Percentiles rank a stretch among this genome's conserved stretches.
Evolutionary conservation across 192 early-diverging fungal species (phyloP).

Genomic region (Rhizophagus clarus): DNA sequence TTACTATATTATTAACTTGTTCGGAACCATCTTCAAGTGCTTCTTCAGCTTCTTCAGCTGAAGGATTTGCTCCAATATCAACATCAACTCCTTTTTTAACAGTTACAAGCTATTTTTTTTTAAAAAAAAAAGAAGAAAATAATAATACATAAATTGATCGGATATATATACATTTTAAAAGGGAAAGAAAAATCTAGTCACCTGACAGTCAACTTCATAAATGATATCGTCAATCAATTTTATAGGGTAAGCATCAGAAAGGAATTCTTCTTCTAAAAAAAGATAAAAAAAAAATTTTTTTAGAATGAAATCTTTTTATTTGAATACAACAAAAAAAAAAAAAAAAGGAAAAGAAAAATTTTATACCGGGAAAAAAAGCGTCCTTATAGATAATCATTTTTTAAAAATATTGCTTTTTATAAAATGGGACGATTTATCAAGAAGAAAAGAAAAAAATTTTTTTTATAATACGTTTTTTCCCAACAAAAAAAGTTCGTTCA

Average conservation of each 20-base stretch:
- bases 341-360: conserved; percentile 3
- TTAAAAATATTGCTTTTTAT: not conserved
- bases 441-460: too few relatives aligned
- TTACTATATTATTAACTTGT: conserved; percentile 84
- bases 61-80: conserved; percentile 92
- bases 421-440: too few relatives aligned
- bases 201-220: conserved; percentile 80
- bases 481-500: too few relatives aligned
- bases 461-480: too few relatives aligned
- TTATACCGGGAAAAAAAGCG: conserved; percentile 59
- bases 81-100: conserved; percentile 69
- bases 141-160: not conserved
- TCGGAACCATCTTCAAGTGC: conserved; percentile 58
- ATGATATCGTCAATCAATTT: conserved; percentile 63
- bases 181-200: conserved; percentile 30
- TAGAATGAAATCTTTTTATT: not conserved
- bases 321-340: not conserved
- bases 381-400: conserved; percentile 69
- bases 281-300: not conserved
- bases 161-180: not conserved
- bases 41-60: conserved; percentile 80
- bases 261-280: conserved; percentile 77
- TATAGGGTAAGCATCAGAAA: conserved; percentile 85
- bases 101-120: conserved; percentile 63
- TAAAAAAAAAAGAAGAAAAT: not conserved